Conservation (phyloP, 2,329 filamentous ascomycete species). For the Verticillium tricorpus region DNA sequence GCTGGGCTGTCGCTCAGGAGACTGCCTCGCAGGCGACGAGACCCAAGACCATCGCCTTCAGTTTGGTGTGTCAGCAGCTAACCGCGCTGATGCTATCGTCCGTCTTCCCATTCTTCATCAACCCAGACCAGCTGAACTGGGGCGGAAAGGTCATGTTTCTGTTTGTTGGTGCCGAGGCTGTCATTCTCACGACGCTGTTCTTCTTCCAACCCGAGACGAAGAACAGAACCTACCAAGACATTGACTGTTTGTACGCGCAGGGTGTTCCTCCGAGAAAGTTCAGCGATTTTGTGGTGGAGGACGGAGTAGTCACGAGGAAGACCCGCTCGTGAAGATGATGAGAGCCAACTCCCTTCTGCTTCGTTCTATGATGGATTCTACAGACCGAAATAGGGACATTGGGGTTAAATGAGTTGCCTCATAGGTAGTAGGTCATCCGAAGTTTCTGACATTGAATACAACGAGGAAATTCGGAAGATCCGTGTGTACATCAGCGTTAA, state of each 20-base stretch:
- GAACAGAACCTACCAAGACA: conserved; percentile 29
- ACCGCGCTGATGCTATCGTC: conserved; percentile 29
- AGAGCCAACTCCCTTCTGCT: no score
- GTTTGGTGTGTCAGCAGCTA: conserved; percentile 24
- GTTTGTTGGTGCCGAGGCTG: conserved; percentile 27
- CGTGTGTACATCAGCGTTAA: no score
- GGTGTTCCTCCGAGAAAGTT: conserved; percentile 20
- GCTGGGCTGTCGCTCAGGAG: conserved; percentile 23
- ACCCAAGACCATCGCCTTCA: conserved; percentile 23
- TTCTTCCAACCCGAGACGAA: conserved; percentile 33
- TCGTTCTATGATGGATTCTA: no score
- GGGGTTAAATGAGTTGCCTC: no score
- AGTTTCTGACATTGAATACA: no score
- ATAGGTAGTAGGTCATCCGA: no score
- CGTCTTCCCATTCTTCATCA: conserved; percentile 31
- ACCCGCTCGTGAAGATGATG: background rate
- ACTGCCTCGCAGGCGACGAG: conserved; percentile 20
- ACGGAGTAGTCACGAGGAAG: conserved; percentile 11
- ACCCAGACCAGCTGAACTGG: conserved; percentile 32
- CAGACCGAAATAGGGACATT: no score
- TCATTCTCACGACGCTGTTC: conserved; percentile 24
- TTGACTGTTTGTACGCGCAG: conserved; percentile 22
- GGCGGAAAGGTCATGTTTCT: conserved; percentile 32
- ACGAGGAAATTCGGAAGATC: no score
- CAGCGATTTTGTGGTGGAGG: conserved; percentile 15